Conservation (phyloP, 257 asterid genomes). For the Hygrophila difformis region DNA sequence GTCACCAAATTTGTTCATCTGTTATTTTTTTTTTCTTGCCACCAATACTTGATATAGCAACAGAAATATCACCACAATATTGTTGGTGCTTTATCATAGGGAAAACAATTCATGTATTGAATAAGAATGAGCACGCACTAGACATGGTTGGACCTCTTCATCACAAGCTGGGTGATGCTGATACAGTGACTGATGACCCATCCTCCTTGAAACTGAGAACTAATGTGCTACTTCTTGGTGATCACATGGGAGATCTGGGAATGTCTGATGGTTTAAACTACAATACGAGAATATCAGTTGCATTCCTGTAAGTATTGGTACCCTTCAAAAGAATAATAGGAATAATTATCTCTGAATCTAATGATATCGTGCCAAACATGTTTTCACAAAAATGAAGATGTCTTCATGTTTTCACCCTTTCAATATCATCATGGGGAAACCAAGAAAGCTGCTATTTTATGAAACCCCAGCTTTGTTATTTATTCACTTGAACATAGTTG, state of each 20-base stretch:
- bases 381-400: not conserved
- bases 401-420: not conserved
- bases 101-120: constrained; percentile 83
- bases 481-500: too few species aligned
- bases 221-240: constrained; percentile 88
- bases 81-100: constrained; percentile 38
- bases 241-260: constrained; percentile 91
- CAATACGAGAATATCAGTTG: constrained; percentile 72
- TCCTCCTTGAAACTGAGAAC: constrained; percentile 60
- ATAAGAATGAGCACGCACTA: constrained; percentile 93
- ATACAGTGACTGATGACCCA: constrained; percentile 39
- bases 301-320: constrained; percentile 70
- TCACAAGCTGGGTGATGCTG: constrained; percentile 34
- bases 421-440: too few species aligned
- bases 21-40: not conserved
- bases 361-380: not conserved
- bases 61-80: constrained; percentile 2
- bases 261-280: constrained; percentile 90
- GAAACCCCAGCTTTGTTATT: too few species aligned
- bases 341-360: not conserved
- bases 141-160: constrained; percentile 88
- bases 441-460: too few species aligned
- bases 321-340: not conserved
- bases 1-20: too few species aligned
- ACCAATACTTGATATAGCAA: not conserved